Percentiles rank a stretch among this genome's conserved stretches.
Evolutionary conservation across 257 asterid species (phyloP).

Genomic region (Solanum virginianum): DNA sequence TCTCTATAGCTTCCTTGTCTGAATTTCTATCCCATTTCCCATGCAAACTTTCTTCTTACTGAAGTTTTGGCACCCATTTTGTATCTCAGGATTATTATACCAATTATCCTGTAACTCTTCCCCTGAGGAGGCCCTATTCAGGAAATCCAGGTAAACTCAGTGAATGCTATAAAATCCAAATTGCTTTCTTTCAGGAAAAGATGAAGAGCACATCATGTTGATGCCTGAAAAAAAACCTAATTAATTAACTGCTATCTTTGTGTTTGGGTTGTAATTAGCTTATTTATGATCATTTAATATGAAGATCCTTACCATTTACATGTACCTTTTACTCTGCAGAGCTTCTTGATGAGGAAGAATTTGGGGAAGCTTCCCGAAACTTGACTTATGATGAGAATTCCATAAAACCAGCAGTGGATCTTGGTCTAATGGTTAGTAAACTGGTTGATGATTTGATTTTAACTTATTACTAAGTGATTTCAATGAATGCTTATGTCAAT

Average conservation of each 20-base stretch:
- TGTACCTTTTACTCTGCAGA: constrained; percentile 20
- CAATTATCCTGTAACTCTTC: constrained; percentile 60
- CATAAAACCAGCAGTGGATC: constrained; percentile 33
- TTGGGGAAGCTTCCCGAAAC: constrained; percentile 28
- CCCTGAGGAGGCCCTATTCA: constrained; percentile 73
- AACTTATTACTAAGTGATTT: neutral
- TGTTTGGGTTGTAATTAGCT: neutral
- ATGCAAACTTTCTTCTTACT: neutral
- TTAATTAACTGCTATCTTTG: neutral
- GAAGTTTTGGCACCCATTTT: neutral
- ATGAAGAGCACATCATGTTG: neutral
- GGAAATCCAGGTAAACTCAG: constrained; percentile 73
- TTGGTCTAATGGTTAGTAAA: constrained; percentile 57
- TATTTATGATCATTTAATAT: neutral
- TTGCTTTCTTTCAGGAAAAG: neutral
- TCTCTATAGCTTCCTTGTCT: neutral
- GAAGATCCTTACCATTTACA: neutral
- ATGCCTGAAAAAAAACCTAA: neutral
- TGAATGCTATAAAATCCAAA: neutral
- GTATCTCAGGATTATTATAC: constrained; percentile 54
- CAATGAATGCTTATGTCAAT: neutral
- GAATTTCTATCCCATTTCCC: neutral
- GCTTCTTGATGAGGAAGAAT: constrained; percentile 65
- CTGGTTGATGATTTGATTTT: neutral
- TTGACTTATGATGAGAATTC: constrained; percentile 28